Conservation (phyloP, 164 flowering plant species). For the Chimonanthus salicifolius region DNA sequence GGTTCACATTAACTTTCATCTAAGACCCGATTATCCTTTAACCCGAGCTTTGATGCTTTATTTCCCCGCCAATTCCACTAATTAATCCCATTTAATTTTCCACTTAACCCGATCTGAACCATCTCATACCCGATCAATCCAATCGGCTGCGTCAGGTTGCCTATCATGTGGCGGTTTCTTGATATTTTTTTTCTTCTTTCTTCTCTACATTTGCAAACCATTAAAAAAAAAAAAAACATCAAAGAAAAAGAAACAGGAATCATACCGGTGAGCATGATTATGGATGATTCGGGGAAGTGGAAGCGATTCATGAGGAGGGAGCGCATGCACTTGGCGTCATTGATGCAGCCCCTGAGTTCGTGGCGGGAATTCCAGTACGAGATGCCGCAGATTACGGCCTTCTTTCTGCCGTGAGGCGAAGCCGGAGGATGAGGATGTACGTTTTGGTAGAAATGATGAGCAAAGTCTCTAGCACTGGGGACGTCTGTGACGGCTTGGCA, state of each 20-base stretch:
- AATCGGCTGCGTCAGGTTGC: too few species aligned
- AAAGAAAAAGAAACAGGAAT: neutral
- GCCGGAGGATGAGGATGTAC: constrained; percentile 27
- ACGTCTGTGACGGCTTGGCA: constrained; percentile 43
- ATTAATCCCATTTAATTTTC: too few species aligned
- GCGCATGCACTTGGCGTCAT: constrained; percentile 64
- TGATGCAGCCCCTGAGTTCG: constrained; percentile 72
- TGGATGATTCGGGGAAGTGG: constrained; percentile 46
- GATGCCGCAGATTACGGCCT: constrained; percentile 71
- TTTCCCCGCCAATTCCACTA: too few species aligned
- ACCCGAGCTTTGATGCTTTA: too few species aligned
- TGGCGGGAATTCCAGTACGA: constrained; percentile 40
- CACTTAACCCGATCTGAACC: too few species aligned
- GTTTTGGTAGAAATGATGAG: constrained; percentile 10
- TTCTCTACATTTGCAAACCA: too few species aligned
- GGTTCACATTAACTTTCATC: too few species aligned
- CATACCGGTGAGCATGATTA: constrained; percentile 57
- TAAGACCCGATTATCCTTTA: too few species aligned
- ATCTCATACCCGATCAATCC: too few species aligned
- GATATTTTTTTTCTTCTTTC: too few species aligned
- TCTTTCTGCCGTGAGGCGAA: constrained; percentile 47
- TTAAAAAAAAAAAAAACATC: too few species aligned
- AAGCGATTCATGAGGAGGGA: constrained; percentile 39
- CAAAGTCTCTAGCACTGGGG: constrained; percentile 25
- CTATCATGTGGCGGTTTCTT: too few species aligned